Base-by-base conservation (phyloP, 352 stramenopile species). In the Saprolegnia diclina region DNA sequence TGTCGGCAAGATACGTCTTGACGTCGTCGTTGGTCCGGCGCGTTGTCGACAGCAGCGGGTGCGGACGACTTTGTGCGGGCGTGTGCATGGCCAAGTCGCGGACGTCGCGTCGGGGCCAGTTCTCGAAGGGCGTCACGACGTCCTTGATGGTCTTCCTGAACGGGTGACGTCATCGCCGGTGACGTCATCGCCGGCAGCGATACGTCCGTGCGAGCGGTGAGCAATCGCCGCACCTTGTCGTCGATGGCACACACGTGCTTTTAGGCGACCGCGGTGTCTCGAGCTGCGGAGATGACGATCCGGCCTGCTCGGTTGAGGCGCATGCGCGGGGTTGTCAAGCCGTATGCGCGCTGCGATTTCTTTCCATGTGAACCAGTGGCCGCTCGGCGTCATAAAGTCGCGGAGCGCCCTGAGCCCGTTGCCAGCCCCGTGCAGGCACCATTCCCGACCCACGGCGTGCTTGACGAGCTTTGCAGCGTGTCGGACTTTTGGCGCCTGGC, bases 161-260 rank as follows among this genome's bases (percentile, higher is more conserved):
- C 13, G 59, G 14, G 40, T 66, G 59, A 16, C 16, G 0, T 16
- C 14, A 26, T 56, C 6, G 18, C 13, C 29, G n/a, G 21, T n/a
- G n/a, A n/a, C n/a, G 16, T 13, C 16, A n/a, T n/a, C n/a, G n/a
- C n/a, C n/a, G n/a, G n/a, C n/a, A n/a, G n/a, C 10, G 1, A 13
- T 48, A 14, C 10, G 18, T 0, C 1, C 16, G 1, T 21, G 21
- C 14, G 9, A 22, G n/a, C 16, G n/a, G 0, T 32, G 29, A 22
- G 53, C 22, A 56, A 18, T 40, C n/a, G 59, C 53, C 10, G 29
- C 18, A 66, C 0, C 29, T 32, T 14, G 2, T 19, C 11, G 32
- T 66, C 16, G n/a, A n/a, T n/a, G n/a, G n/a, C n/a, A n/a, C n/a
- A n/a, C n/a, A 66, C 11, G 5, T 66, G 59, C 21, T 56, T 35